These are phyloP conservation scores for Purpureocillium takamizusanense DNA, from an alignment of 2,329 filamentous ascomycete genomes.

Conservation along the genomic window DNA sequence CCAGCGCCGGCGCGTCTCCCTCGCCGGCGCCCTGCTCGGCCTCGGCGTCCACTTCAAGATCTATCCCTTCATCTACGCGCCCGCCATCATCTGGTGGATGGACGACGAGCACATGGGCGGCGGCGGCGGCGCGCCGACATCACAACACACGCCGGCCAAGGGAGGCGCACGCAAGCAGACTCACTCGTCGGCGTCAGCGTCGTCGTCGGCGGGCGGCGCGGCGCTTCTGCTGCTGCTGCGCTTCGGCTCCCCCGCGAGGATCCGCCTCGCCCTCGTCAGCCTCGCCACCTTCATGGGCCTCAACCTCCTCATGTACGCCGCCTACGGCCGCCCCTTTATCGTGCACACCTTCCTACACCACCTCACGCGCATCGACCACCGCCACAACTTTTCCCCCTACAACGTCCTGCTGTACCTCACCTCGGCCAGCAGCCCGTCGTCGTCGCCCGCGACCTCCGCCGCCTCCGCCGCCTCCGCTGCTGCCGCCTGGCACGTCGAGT, in stretches of 20 bases:
- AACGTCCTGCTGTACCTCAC: conserved; percentile 84
- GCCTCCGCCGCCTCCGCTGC: conserved; percentile 29
- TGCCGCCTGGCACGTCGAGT: conserved; percentile 53
- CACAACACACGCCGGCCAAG: too few species aligned
- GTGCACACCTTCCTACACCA: conserved; percentile 91
- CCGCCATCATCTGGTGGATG: conserved; percentile 73
- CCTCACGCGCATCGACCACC: conserved; percentile 84
- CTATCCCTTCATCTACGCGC: conserved; percentile 93
- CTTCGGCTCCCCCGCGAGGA: conserved; percentile 45
- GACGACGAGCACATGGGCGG: conserved; percentile 41
- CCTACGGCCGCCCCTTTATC: conserved; percentile 73
- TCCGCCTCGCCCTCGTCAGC: conserved; percentile 54
- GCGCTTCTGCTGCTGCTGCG: too few species aligned
- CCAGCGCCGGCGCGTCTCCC: conserved; percentile 45
- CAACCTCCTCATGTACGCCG: conserved; percentile 69
- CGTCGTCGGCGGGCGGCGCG: conserved; percentile 12
- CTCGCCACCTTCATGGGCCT: conserved; percentile 63
- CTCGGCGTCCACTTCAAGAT: conserved; percentile 95
- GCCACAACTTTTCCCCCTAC: conserved; percentile 97
- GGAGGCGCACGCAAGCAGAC: too few species aligned
- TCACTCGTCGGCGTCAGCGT: conserved; percentile 1
- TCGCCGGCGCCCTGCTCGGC: conserved; percentile 71
- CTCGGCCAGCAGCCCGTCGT: too few species aligned
- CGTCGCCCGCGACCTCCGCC: conserved; percentile 20
- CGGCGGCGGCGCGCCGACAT: too few species aligned